phyloP scores from a whole-genome alignment of 495 filamentous ascomycete genomes.

The Pyronema domesticum region DNA sequence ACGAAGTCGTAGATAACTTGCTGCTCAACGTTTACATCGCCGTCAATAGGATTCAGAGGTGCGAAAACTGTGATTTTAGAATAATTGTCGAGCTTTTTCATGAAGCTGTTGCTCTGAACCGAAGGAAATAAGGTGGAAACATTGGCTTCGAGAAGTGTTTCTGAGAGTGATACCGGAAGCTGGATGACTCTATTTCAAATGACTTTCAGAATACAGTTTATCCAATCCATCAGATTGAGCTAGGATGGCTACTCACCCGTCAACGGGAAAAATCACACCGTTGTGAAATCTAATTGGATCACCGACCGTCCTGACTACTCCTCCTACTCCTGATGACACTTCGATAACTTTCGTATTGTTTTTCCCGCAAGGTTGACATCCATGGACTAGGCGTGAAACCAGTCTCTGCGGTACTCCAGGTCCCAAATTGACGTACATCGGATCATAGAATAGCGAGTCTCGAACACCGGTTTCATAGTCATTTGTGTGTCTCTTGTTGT shows the following conservation, averaged over 20 bases:
- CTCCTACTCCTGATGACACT: background rate
- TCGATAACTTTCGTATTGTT: background rate
- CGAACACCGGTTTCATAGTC: background rate
- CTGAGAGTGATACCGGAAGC: background rate
- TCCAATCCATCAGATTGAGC: background rate
- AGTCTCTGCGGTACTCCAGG: background rate
- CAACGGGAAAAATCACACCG: background rate
- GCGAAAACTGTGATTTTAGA: background rate
- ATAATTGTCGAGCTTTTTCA: background rate
- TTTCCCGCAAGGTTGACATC: background rate
- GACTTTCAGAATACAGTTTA: background rate
- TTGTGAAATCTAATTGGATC: background rate
- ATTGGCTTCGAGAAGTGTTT: background rate
- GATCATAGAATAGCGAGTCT: background rate
- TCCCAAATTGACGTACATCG: background rate
- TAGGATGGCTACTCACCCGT: background rate
- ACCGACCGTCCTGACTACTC: background rate
- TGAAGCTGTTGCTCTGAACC: background rate
- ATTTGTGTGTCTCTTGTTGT: background rate
- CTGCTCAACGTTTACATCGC: background rate
- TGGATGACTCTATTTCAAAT: background rate
- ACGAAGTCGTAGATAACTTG: background rate
- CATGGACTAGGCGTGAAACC: background rate
- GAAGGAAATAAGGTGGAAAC: background rate
- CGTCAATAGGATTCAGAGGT: background rate